phyloP scores from a whole-genome alignment of 495 filamentous ascomycete genomes.

The Hypoxylon lenormandii region DNA sequence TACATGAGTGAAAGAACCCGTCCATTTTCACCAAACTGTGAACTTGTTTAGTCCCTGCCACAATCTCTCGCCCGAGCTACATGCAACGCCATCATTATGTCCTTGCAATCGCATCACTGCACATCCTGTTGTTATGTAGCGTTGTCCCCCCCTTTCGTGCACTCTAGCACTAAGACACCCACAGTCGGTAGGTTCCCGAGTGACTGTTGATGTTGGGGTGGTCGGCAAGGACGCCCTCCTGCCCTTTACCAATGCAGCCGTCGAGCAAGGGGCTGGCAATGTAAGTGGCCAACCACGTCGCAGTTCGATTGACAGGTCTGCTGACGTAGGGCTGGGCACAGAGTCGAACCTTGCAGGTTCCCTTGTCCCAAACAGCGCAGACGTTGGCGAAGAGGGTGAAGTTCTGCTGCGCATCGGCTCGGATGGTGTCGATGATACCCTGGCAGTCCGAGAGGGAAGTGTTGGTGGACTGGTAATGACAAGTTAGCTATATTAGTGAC shows the following conservation, averaged over 20 bases:
- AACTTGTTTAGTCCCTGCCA: too few species aligned
- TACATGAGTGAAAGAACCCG: too few species aligned
- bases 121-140: background rate
- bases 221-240: slow-evolving; percentile 42
- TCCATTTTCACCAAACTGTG: too few species aligned
- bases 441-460: slow-evolving; percentile 45
- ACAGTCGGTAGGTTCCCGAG: slow-evolving; percentile 47
- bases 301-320: slow-evolving; percentile 45
- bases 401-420: slow-evolving; percentile 31
- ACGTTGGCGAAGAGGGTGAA: slow-evolving; percentile 43
- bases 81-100: too few species aligned
- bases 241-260: slow-evolving; percentile 39
- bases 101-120: background rate
- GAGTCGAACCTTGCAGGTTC: slow-evolving; percentile 46
- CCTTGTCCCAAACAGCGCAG: slow-evolving; percentile 47
- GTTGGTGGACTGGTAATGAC: slow-evolving; percentile 22
- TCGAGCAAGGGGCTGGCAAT: slow-evolving; percentile 39
- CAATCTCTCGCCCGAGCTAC: too few species aligned
- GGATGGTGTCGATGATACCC: slow-evolving; percentile 43
- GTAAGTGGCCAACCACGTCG: slow-evolving; percentile 45
- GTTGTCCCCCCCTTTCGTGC: background rate
- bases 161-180: slow-evolving; percentile 24
- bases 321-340: slow-evolving; percentile 48
- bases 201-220: slow-evolving; percentile 47
- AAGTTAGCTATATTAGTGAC: slow-evolving; percentile 4